Evolutionary conservation across 768 basidiomycete species (phyloP), one percentile per base, ranked within the genome.

Genomic region (Pleurotus tuoliensis): DNA sequence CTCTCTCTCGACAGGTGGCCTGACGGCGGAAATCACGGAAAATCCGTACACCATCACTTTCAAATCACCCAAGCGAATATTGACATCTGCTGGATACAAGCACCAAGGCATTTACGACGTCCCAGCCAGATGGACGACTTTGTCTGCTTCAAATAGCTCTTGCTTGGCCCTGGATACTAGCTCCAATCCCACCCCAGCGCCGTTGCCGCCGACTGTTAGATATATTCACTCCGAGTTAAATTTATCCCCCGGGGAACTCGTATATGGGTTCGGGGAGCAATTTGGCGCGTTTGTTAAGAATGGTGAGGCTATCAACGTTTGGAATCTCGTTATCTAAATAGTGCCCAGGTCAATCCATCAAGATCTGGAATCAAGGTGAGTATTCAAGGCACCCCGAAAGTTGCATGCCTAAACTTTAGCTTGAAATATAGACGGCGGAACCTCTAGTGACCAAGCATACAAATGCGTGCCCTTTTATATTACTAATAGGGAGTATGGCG

Each of bases 251-350:
- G 88, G 86, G 16, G 88, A 89, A 68, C 77, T 83, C 43, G 76
- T 90, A 18, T 90, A 88, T 63, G 88, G 88, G 3, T 74, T 89
- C 12, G 88, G 88, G 47, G 88, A 90, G 69, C 82, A 87, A 55
- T 90, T 90, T 65, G 83, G 84, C 2, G 76, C 87, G 7, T 84
- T 90, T 58, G 79, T 88, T 5, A 90, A 90, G 74, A 89, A 90
- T 60, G 88, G 87, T 80, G 69, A 57, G n/a, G 52, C 62, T 43
- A 61, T 61, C 56, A 62, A 18, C 11, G 57, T 55, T 41, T 63
- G 59, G 52, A 69, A 34, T 15, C n/a, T 11, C 49, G 44, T 37
- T 34, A 44, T 11, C 56, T 58, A 1, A 55, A 27, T 43, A 37
- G 15, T 47, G 34, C 58, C 47, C 57, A 82, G 81, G 82, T 27